Conservation (phyloP, 2,329 filamentous ascomycete species). For the Hyphodiscus sp. region DNA sequence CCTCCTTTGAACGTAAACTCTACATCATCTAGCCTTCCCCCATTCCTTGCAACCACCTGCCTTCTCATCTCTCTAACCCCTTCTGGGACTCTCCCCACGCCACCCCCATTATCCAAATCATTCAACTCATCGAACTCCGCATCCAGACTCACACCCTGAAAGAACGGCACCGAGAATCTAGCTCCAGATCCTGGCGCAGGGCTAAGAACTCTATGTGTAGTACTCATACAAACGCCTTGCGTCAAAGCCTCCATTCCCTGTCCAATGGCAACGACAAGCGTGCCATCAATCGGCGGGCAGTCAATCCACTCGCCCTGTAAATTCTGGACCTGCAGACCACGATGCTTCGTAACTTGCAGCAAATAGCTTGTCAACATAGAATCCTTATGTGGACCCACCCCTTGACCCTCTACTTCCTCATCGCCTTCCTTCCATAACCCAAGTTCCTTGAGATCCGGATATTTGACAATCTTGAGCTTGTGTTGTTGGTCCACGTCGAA, state of each 20-base stretch:
- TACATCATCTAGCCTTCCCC: constrained; percentile 61
- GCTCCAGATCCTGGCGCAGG: constrained; percentile 63
- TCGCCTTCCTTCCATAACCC: constrained; percentile 35
- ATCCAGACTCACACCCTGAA: constrained; percentile 78
- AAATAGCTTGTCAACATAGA: constrained; percentile 79
- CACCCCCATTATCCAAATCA: constrained; percentile 57
- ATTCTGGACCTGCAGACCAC: constrained; percentile 78
- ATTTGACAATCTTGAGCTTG: constrained; percentile 86
- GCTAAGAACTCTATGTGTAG: constrained; percentile 77
- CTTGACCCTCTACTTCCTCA: constrained; percentile 41
- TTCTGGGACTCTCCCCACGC: constrained; percentile 44
- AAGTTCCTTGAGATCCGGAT: constrained; percentile 64
- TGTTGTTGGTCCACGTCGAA: constrained; percentile 68
- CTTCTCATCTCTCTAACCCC: constrained; percentile 56
- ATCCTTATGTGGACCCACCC: constrained; percentile 77
- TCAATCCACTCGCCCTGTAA: constrained; percentile 73
- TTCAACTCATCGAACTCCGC: constrained; percentile 58
- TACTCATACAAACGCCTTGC: constrained; percentile 72
- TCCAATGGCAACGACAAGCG: constrained; percentile 80
- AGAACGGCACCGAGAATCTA: constrained; percentile 78
- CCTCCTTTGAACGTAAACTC: constrained; percentile 77
- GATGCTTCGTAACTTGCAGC: constrained; percentile 70
- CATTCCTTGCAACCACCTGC: constrained; percentile 49
- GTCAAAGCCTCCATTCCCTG: constrained; percentile 84
- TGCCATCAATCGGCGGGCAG: constrained; percentile 67